Base-by-base conservation (phyloP, 1,284 basidiomycete genomes). In the Cryptococcus amylolentus region DNA sequence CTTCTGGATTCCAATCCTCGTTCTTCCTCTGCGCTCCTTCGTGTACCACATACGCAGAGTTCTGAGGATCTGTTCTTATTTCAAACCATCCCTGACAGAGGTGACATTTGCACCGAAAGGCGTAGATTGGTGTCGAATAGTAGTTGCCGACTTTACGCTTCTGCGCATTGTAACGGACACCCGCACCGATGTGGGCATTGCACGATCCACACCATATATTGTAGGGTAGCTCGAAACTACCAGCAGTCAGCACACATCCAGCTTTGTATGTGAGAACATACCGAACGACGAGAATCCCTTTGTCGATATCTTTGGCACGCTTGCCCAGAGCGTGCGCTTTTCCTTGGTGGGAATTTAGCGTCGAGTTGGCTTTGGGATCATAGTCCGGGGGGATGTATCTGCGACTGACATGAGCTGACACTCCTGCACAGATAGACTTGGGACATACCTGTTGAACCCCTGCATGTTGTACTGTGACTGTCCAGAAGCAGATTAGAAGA, bases 151-250 rank as follows among this genome's bases (percentile, higher is more conserved):
- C 84, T 76, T 95, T 96, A 78, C 87, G 87, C 82, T 99, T 99
- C 76, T 97, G 92, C 0, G 96, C 96, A 68, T 99, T 99, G 81
- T 96, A 98, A 2, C 96, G 88, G 3, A 97, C 94, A 28, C 94
- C 93, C 84, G 94, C 94, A 16, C 93, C 93, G 57, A 97, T 91
- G 78, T 96, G 93, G 65, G 88, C 88, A 76, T 72, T 56, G 77
- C 94, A 98, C 77, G 86, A 87, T 52, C 87, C 90, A 70, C 95
- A 98, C 93, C 94, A 97, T 64, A 97, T 92, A 72, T 96, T 93
- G 80, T 94, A 98, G 0, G 95, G 95, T 8, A 98, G 79, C 72
- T 95, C 91, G 69, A 95, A 94, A 27, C 72, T 65, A 41, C 2
- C 16, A 7, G 5, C 14, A 41, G 12, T 5, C 5, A 49, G 41